Evolutionary conservation across 805 yeast genomes (phyloP).

Genomic region (Lachancea kluyveri): DNA sequence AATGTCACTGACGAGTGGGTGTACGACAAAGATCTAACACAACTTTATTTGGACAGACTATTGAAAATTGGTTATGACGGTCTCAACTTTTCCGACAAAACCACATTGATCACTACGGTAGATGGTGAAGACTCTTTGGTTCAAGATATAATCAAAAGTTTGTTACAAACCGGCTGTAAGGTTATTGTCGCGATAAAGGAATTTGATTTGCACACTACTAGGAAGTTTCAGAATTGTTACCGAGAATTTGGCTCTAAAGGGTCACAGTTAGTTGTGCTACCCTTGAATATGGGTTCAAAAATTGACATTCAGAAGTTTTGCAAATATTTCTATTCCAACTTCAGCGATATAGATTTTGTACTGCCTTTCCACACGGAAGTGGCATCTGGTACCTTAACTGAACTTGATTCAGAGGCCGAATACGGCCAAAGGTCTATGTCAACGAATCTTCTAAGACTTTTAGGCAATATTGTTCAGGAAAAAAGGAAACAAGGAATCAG

Average conservation of each 20-base stretch:
- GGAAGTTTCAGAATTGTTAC: conserved; percentile 3
- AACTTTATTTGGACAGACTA: conserved; percentile 61
- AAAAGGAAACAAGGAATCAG: conserved; percentile 52
- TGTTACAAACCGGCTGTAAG: conserved; percentile 81
- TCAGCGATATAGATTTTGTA: conserved; percentile 68
- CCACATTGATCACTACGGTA: conserved; percentile 90
- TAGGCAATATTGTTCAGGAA: conserved; percentile 67
- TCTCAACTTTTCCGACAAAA: conserved; percentile 97
- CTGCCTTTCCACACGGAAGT: conserved; percentile 72
- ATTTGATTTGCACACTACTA: conserved; percentile 23
- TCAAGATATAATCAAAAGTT: conserved; percentile 50
- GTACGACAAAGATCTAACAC: conserved; percentile 59
- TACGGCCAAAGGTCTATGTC: conserved; percentile 85
- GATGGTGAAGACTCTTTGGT: conserved; percentile 5
- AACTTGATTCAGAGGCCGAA: conserved; percentile 76
- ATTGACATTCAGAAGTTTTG: conserved; percentile 71
- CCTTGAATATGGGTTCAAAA: conserved; percentile 82
- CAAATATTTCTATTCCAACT: conserved; percentile 59
- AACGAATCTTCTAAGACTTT: conserved; percentile 69
- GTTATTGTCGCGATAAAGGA: conserved; percentile 83
- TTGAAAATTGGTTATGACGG: conserved; percentile 91
- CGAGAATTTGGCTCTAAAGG: conserved; percentile 75
- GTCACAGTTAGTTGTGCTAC: conserved; percentile 73
- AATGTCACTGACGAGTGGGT: conserved; percentile 52
- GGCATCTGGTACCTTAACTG: conserved; percentile 80